Evolutionary conservation across 2,329 filamentous ascomycete genomes (phyloP).

Genomic region (Magnaporthiopsis incrustans): DNA sequence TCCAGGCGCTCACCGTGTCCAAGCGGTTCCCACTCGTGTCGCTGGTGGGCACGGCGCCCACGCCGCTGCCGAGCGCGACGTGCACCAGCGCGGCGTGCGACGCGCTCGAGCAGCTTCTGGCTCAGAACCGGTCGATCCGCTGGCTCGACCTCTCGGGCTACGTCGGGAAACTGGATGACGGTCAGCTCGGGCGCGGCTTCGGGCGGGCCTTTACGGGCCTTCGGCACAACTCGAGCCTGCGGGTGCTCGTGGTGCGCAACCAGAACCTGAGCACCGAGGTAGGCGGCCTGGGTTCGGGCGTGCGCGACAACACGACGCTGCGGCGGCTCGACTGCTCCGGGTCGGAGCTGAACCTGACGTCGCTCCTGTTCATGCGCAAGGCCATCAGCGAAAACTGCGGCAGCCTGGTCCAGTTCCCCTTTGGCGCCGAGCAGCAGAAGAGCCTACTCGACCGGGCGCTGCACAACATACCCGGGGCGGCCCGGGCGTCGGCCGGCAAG

Average conservation of each 20-base stretch:
- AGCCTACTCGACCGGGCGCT: slow-evolving; percentile 17
- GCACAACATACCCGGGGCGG: slow-evolving; percentile 14
- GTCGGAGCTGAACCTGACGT: slow-evolving; percentile 46
- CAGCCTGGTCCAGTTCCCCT: slow-evolving; percentile 35
- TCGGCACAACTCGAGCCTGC: slow-evolving; percentile 22
- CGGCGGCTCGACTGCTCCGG: slow-evolving; percentile 46
- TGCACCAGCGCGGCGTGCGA: slow-evolving; percentile 37
- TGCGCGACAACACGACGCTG: slow-evolving; percentile 40
- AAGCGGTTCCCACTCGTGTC: slow-evolving; percentile 43
- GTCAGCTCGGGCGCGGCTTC: slow-evolving; percentile 45
- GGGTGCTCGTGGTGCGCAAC: slow-evolving; percentile 46
- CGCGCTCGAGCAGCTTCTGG: slow-evolving; percentile 41
- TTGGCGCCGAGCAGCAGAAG: slow-evolving; percentile 19
- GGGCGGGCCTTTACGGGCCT: slow-evolving; percentile 35
- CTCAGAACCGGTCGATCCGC: slow-evolving; percentile 41
- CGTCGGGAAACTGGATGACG: slow-evolving; percentile 49
- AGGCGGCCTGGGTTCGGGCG: slow-evolving; percentile 41
- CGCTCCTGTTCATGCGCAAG: slow-evolving; percentile 37
- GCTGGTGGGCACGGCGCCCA: slow-evolving; percentile 44
- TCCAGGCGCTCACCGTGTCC: slow-evolving; percentile 42
- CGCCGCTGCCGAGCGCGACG: slow-evolving; percentile 19
- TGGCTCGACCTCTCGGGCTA: slow-evolving; percentile 50
- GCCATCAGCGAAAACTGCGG: slow-evolving; percentile 31
- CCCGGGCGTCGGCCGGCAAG: slow-evolving; percentile 8
- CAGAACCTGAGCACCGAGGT: slow-evolving; percentile 48